Evolutionary conservation across 257 asterid genomes (phyloP).

Genomic region (Plantago elongata): DNA sequence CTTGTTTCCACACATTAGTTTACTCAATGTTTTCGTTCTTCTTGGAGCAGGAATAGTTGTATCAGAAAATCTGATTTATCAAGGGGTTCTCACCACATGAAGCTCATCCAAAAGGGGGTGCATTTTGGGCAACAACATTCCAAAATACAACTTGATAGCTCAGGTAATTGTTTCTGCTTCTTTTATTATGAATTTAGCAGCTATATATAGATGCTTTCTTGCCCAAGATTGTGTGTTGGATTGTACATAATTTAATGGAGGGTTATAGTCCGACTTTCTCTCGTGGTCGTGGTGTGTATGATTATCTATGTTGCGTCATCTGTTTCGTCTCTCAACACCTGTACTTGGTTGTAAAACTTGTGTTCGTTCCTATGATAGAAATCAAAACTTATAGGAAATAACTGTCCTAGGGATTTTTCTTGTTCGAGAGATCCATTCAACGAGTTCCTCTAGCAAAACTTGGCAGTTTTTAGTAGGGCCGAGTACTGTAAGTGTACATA

Average conservation of each 20-base stretch:
- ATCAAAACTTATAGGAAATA: not conserved
- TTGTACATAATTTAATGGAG: too few relatives aligned
- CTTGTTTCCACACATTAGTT: too few relatives aligned
- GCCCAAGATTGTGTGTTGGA: not conserved
- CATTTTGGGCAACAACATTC: constrained; percentile 29
- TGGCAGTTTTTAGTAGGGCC: not conserved
- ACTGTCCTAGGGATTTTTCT: not conserved
- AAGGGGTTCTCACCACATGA: not conserved
- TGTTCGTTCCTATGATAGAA: not conserved
- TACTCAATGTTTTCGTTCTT: too few relatives aligned
- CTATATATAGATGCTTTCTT: not conserved
- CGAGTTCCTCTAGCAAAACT: too few relatives aligned
- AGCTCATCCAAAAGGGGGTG: constrained; percentile 21
- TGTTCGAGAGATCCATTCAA: constrained; percentile 15
- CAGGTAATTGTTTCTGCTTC: constrained; percentile 28
- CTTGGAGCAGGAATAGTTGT: constrained; percentile 4
- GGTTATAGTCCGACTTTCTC: too few relatives aligned
- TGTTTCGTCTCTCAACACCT: not conserved
- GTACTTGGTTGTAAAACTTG: too few relatives aligned
- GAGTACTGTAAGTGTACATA: constrained; percentile 20
- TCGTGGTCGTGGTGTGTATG: too few relatives aligned
- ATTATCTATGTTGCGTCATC: not conserved
- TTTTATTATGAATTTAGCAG: not conserved
- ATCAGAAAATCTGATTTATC: constrained; percentile 23
- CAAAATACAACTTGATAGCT: constrained; percentile 24